Evolutionary conservation across 2,329 filamentous ascomycete species (phyloP).

Genomic region (Gyromitra esculenta): DNA sequence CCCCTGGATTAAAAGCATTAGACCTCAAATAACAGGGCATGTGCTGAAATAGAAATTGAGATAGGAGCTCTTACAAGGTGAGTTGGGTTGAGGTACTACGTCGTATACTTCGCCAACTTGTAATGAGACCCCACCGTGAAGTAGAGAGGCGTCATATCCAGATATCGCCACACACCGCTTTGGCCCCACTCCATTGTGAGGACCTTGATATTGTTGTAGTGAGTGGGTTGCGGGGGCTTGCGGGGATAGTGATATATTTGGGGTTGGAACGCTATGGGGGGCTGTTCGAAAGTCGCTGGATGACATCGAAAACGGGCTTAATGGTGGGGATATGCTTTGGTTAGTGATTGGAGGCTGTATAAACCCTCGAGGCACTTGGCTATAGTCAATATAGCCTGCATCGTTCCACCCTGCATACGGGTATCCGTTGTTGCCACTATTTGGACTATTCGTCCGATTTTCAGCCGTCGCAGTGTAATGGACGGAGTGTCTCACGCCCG

Average conservation of each 20-base stretch:
- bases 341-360: not conserved
- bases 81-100: conserved; percentile 18
- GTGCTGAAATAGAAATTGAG: not conserved
- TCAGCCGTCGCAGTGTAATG: conserved; percentile 3
- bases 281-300: not conserved
- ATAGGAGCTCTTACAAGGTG: conserved; percentile 24
- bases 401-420: not conserved
- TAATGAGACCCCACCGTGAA: conserved; percentile 14
- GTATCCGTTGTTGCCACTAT: not conserved
- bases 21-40: not conserved
- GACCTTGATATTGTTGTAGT: not conserved
- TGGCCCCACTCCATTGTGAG: not conserved
- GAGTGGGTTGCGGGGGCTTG: not conserved
- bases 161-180: conserved; percentile 30
- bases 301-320: conserved; percentile 14
- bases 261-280: not conserved
- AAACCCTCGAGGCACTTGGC: not conserved
- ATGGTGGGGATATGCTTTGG: conserved; percentile 7
- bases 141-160: conserved; percentile 10
- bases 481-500: conserved; percentile 4
- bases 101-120: conserved; percentile 27
- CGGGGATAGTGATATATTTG: conserved; percentile 6
- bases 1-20: conserved; percentile 11
- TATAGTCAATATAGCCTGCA: not conserved
- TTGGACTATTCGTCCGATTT: not conserved